phyloP scores from a whole-genome alignment of 768 basidiomycete species.

The Lyophyllum atratum region DNA sequence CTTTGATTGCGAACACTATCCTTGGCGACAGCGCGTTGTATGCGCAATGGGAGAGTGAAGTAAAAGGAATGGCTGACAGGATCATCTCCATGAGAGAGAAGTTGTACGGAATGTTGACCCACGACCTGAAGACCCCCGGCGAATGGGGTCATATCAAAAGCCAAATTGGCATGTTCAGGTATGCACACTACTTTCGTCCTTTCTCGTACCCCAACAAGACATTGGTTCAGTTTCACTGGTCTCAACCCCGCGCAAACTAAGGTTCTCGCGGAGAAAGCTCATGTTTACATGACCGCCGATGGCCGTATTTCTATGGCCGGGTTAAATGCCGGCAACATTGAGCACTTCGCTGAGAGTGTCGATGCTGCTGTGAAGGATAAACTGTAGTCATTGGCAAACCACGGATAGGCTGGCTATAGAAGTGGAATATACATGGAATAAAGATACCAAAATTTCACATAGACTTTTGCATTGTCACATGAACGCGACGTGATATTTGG shows the following conservation, averaged over 20 bases:
- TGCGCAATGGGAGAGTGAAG: constrained; percentile 86
- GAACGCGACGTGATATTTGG: too few relatives aligned
- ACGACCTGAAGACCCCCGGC: constrained; percentile 87
- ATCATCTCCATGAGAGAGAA: constrained; percentile 92
- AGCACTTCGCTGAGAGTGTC: constrained; percentile 88
- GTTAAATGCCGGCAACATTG: constrained; percentile 79
- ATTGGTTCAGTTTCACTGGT: constrained; percentile 73
- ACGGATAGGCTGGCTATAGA: background rate
- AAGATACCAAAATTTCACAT: background rate
- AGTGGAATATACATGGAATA: constrained; percentile 10
- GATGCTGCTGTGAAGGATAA: constrained; percentile 79
- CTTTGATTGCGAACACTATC: constrained; percentile 84
- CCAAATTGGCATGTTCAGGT: constrained; percentile 99
- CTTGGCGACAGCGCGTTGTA: constrained; percentile 75
- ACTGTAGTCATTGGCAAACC: constrained; percentile 45
- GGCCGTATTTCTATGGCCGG: constrained; percentile 96
- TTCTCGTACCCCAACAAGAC: background rate
- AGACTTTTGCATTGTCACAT: background rate
- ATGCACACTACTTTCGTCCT: constrained; percentile 21
- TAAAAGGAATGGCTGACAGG: constrained; percentile 93
- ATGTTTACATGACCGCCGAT: constrained; percentile 93
- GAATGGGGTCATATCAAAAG: constrained; percentile 94
- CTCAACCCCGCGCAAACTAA: constrained; percentile 78
- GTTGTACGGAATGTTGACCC: constrained; percentile 74
- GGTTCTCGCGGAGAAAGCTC: constrained; percentile 81